phyloP scores from a whole-genome alignment of 2,329 filamentous ascomycete species.

The Aaosphaeria pasadenensis region DNA sequence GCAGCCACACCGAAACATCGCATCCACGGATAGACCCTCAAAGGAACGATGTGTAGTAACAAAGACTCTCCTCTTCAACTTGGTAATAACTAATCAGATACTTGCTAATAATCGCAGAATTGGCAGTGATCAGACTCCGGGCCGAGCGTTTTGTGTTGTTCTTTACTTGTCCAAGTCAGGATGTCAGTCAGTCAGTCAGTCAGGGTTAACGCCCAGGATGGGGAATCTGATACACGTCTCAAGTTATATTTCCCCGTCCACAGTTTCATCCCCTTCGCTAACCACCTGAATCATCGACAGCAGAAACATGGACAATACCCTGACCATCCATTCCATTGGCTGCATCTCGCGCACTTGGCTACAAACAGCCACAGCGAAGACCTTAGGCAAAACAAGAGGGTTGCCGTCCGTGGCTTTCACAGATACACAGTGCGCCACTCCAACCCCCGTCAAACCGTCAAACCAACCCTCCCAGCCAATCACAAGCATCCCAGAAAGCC shows the following conservation, averaged over 20 bases:
- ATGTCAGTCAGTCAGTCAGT: no score
- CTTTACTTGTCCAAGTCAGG: no score
- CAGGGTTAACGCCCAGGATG: no score
- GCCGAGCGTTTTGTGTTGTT: no score
- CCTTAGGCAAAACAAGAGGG: slow-evolving; percentile 17
- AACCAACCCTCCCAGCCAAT: slow-evolving; percentile 20
- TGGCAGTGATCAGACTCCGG: no score
- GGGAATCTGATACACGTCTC: slow-evolving; percentile 18
- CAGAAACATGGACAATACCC: slow-evolving; percentile 5
- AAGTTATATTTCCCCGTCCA: slow-evolving; percentile 12
- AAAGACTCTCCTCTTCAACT: no score
- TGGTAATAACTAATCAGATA: no score
- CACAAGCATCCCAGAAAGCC: slow-evolving; percentile 5
- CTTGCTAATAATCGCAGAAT: no score
- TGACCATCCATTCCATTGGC: slow-evolving; percentile 8
- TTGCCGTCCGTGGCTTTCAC: slow-evolving; percentile 20
- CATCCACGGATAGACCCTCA: no score
- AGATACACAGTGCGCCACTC: slow-evolving; percentile 1
- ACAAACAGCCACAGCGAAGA: slow-evolving; percentile 24
- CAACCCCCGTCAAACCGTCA: no score
- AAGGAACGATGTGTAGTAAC: no score
- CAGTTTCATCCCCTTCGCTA: slow-evolving; percentile 31
- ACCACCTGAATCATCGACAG: slow-evolving; percentile 11
- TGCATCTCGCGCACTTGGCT: slow-evolving; percentile 12
- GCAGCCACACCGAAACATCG: no score